A percentile compares a stretch with the other conserved stretches of the same genome.
Conservation (phyloP, 495 filamentous ascomycete genomes). For the Penicillium flavigenum region DNA sequence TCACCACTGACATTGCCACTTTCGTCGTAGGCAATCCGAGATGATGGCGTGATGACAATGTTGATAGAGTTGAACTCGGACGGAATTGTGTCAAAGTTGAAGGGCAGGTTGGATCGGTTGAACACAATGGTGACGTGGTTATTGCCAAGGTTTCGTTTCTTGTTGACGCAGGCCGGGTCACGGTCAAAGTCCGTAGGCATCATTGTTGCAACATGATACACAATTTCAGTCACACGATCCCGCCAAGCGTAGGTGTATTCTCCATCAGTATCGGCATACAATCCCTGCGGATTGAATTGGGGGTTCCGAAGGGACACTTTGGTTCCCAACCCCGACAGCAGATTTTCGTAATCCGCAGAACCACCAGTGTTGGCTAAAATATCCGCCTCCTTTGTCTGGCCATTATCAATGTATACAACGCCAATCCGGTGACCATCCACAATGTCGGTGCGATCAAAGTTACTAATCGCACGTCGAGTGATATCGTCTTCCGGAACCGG, state of each 20-base stretch:
- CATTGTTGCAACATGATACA: conserved; percentile 93
- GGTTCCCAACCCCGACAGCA: conserved; percentile 76
- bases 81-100: conserved; percentile 87
- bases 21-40: conserved; percentile 45
- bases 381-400: conserved; percentile 74
- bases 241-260: conserved; percentile 88
- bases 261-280: conserved; percentile 84
- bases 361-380: conserved; percentile 84
- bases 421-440: conserved; percentile 96
- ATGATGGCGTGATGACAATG: conserved; percentile 90
- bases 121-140: conserved; percentile 98
- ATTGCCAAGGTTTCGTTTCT: conserved; percentile 96
- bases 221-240: conserved; percentile 89
- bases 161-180: conserved; percentile 73
- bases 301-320: conserved; percentile 75
- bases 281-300: conserved; percentile 87
- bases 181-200: conserved; percentile 85
- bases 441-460: conserved; percentile 84
- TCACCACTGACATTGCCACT: conserved; percentile 23
- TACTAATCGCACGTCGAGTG: conserved; percentile 69
- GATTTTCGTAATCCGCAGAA: conserved; percentile 79
- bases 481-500: conserved; percentile 79
- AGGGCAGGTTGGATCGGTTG: conserved; percentile 87
- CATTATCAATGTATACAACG: conserved; percentile 84
- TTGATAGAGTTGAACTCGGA: conserved; percentile 94